phyloP scores from a whole-genome alignment of 257 asterid genomes.

The Vinca minor region DNA sequence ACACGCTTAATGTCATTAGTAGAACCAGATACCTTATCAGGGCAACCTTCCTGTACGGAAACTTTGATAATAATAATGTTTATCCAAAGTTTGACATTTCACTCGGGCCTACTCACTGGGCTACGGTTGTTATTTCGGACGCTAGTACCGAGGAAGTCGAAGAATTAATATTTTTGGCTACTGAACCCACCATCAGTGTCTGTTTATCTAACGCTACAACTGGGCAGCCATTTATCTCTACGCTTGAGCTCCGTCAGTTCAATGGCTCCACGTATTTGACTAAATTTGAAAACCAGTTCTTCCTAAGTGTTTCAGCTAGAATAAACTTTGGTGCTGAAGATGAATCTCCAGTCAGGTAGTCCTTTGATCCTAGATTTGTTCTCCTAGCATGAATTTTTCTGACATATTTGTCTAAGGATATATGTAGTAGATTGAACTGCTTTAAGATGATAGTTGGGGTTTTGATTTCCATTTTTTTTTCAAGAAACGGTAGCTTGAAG shows the following conservation, averaged over 20 bases:
- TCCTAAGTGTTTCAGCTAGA: conserved; percentile 82
- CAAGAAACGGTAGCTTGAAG: not conserved
- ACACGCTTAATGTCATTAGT: conserved; percentile 54
- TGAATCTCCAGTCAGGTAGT: conserved; percentile 73
- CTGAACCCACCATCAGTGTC: conserved; percentile 61
- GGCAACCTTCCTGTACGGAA: conserved; percentile 80
- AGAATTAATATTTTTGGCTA: conserved; percentile 86
- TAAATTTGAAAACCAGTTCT: conserved; percentile 59
- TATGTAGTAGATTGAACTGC: too few relatives aligned
- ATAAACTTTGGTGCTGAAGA: conserved; percentile 83
- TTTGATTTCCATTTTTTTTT: too few relatives aligned
- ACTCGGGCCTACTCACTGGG: conserved; percentile 88
- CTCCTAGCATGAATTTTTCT: too few relatives aligned
- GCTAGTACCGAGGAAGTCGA: conserved; percentile 61
- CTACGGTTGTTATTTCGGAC: conserved; percentile 78
- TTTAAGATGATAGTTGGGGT: too few relatives aligned
- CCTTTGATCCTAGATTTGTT: too few relatives aligned
- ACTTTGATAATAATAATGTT: conserved; percentile 64
- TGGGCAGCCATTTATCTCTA: conserved; percentile 88
- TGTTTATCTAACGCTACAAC: conserved; percentile 98
- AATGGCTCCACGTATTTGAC: conserved; percentile 76
- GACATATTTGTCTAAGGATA: too few relatives aligned
- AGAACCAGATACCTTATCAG: conserved; percentile 85
- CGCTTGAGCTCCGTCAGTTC: conserved; percentile 91
- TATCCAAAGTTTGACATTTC: conserved; percentile 94